Evolutionary conservation across 1,139 yeast genomes (phyloP), one percentile per base, ranked within the genome.

Genomic region (Suhomyces chickasaworum): DNA sequence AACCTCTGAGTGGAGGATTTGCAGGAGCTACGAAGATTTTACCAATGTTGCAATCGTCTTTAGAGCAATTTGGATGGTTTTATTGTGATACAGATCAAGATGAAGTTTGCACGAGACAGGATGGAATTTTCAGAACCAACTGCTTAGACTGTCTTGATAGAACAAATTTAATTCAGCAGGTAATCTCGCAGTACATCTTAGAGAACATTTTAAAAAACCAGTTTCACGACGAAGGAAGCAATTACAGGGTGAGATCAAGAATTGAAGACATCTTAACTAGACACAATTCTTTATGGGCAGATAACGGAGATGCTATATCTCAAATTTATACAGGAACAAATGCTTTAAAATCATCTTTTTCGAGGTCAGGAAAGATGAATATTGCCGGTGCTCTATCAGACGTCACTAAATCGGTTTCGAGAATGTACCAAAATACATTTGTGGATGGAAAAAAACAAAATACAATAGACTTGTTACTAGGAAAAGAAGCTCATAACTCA

Each of bases 261-360:
- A 46, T 57, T 8, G 72, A 64, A 8, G 93, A 83, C 17, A 67
- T 88, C 37, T 75, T 83, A 61, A 63, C 68, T 34, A 83, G 79
- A 50, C 97, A 91, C 60, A 88, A 90, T 57, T 74, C 85, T 3
- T 68, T 93, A 18, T 95, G 99, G 99, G 99, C 99, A 0, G 97
- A 95, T 65, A 91, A 93, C 64, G 99, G 99, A 39, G 99, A 95
- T 66, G 97, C 95, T 50, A 81, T 95, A 8, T 90, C 98, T 1
- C 97, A 90, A 63, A 93, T 93, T 23, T 95, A 95, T 63, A 93
- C 99, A 0, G 99, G 99, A 6, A 95, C 99, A 0, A 91, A 93
- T 62, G 99, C 99, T 0, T 73, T 95, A 42, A 95, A 95, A 64
- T 89, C 97, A 0, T 89, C 97, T 4, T 93, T 86, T 61, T 87